Conservation (phyloP, 1,284 basidiomycete species). For the Phlebopus sp. region DNA sequence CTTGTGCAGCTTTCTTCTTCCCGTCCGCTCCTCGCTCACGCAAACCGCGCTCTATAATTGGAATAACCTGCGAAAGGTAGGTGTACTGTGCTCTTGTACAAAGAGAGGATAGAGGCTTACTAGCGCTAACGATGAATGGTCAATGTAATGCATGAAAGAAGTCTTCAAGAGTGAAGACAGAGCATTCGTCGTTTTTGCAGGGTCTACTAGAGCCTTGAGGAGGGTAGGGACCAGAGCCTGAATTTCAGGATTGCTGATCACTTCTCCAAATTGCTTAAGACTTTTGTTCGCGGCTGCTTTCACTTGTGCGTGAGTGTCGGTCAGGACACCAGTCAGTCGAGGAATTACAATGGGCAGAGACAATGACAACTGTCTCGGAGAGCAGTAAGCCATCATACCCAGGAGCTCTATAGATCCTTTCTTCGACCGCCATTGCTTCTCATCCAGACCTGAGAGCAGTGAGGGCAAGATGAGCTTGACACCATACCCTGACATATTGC, state of each 20-base stretch:
- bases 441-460: conserved; percentile 88
- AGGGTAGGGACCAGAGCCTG: conserved; percentile 90
- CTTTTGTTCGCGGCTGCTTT: conserved; percentile 91
- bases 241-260: conserved; percentile 93
- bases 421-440: conserved; percentile 99
- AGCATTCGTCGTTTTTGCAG: conserved; percentile 86
- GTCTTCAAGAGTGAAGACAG: conserved; percentile 86
- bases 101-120: conserved; percentile 41
- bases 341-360: conserved; percentile 98
- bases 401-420: conserved; percentile 97
- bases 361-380: conserved; percentile 91
- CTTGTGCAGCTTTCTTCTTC: conserved; percentile 95
- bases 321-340: conserved; percentile 89
- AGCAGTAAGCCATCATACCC: conserved; percentile 99
- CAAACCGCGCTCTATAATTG: conserved; percentile 93
- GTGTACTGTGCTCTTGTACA: conserved; percentile 6
- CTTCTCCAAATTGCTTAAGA: conserved; percentile 97
- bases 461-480: conserved; percentile 95
- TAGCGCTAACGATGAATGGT: conserved; percentile 95
- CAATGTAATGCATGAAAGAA: conserved; percentile 98
- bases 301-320: conserved; percentile 97
- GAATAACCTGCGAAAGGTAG: conserved; percentile 66
- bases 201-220: conserved; percentile 95
- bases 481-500: conserved; percentile 89
- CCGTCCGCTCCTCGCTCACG: conserved; percentile 90